Evolutionary conservation across 192 early-diverging fungal genomes (phyloP), one percentile per base, ranked within the genome.

Genomic region (Backusella psychrophila): DNA sequence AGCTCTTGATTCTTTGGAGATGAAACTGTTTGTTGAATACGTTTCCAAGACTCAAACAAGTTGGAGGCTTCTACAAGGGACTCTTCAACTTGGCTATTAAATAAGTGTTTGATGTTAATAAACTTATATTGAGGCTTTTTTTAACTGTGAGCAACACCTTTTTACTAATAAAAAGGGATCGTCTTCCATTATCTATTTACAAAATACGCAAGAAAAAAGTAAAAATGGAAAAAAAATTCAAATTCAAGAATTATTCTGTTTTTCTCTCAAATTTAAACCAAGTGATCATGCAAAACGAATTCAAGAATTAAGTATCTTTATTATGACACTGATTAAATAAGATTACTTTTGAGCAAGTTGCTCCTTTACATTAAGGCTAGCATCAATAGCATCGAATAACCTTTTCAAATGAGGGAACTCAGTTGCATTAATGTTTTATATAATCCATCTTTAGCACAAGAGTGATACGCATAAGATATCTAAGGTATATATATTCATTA

Each of bases 1-100:
- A 90, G 73, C 35, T 90, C 89, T 66, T 90, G 87, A 77, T 88
- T 88, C 9, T 82, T 76, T 44, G 80, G 72, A 9, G 87, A 88
- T 23, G 82, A 79, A 33, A 88, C 89, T 15, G 89, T 90, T 69
- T 80, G 85, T 6, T 84, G 82, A 33, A 90, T 90, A 42, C 89
- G 81, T 41, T 85, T 83, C 84, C 85, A 90, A 21, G 83, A 85
- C 46, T 86, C 76, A 46, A 76, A 88, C 49, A 90, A 75, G 1
- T 78, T 83, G 23, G 74, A 74, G 6, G 82, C 85, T 49, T 81
- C 85, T 19, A 66, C 71, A n/a, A 88, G 73, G 3, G 81, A 79
- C 2, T 78, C 77, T 35, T 83, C 73, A 0, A 86, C 87, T 68
- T 88, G 85, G 44, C 87, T 88, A 49, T 66, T 66, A 29, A 6